Conservation (phyloP, 2,329 filamentous ascomycete genomes). For the Ophiostoma ips region DNA sequence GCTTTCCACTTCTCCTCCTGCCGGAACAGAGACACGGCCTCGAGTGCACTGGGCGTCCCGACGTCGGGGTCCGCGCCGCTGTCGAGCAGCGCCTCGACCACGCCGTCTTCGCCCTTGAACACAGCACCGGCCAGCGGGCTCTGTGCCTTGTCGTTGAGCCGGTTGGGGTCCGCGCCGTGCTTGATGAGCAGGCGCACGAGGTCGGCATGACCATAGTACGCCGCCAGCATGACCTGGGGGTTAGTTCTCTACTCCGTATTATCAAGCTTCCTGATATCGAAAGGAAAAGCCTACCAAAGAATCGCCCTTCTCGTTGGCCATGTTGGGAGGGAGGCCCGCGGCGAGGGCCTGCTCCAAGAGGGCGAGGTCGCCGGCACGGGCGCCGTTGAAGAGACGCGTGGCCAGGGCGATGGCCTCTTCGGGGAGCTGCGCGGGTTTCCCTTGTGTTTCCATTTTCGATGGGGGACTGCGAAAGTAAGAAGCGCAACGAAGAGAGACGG, state of each 20-base stretch:
- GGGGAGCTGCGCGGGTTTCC: not conserved
- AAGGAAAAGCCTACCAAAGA: conserved; percentile 29
- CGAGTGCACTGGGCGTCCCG: conserved; percentile 34
- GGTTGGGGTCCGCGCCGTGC: conserved; percentile 52
- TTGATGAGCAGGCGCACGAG: conserved; percentile 47
- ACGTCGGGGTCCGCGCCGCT: conserved; percentile 41
- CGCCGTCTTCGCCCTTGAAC: conserved; percentile 54
- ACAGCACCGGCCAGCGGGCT: conserved; percentile 57
- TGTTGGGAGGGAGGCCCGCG: conserved; percentile 51
- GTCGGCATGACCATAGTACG: conserved; percentile 52
- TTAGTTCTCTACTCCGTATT: not conserved
- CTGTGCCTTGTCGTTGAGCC: conserved; percentile 53
- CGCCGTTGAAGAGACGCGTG: conserved; percentile 51
- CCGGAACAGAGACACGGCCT: conserved; percentile 37
- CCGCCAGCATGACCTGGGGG: conserved; percentile 48
- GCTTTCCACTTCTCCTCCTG: conserved; percentile 35
- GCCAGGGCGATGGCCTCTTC: conserved; percentile 41
- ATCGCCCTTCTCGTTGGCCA: conserved; percentile 62
- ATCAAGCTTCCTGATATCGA: not conserved
- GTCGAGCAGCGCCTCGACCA: conserved; percentile 42
- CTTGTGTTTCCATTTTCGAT: not conserved
- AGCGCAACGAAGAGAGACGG: not conserved
- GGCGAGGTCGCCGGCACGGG: conserved; percentile 42
- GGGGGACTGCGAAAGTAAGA: not conserved
- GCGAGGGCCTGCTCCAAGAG: conserved; percentile 49